These are phyloP conservation scores for Karstenula rhodostoma DNA, from an alignment of 2,329 filamentous ascomycete genomes.

Conservation along the genomic window DNA sequence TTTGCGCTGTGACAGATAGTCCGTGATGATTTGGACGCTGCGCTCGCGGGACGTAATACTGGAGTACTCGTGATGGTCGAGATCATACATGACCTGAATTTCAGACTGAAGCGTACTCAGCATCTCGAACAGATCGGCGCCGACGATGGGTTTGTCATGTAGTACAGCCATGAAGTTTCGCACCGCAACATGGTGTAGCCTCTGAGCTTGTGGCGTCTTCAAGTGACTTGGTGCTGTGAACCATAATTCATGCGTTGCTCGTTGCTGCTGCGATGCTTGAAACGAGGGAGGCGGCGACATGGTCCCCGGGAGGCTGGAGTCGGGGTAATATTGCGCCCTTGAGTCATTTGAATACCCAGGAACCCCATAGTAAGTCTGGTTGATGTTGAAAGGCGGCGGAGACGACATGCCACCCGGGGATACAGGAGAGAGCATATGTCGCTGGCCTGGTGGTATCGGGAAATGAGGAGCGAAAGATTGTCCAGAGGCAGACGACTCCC, in stretches of 20 bases:
- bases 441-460: constrained; percentile 23
- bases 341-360: constrained; percentile 24
- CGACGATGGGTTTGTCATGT: constrained; percentile 70
- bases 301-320: constrained; percentile 14
- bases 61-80: constrained; percentile 46
- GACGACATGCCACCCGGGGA: constrained; percentile 33
- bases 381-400: constrained; percentile 41
- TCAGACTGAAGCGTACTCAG: constrained; percentile 69
- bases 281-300: constrained; percentile 26
- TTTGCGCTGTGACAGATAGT: constrained; percentile 66
- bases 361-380: constrained; percentile 34
- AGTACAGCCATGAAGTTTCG: constrained; percentile 74
- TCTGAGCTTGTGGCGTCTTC: constrained; percentile 55
- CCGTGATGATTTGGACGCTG: constrained; percentile 66
- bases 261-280: constrained; percentile 17
- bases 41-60: constrained; percentile 48
- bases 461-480: constrained; percentile 28
- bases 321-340: constrained; percentile 25
- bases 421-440: constrained; percentile 37
- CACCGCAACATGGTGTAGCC: constrained; percentile 70
- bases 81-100: constrained; percentile 63
- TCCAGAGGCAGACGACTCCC: constrained; percentile 28
- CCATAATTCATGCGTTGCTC: constrained; percentile 62
- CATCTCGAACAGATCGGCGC: constrained; percentile 69
- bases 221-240: constrained; percentile 65